Conservation (phyloP, 164 flowering plant species). For the Buxus sempervirens region DNA sequence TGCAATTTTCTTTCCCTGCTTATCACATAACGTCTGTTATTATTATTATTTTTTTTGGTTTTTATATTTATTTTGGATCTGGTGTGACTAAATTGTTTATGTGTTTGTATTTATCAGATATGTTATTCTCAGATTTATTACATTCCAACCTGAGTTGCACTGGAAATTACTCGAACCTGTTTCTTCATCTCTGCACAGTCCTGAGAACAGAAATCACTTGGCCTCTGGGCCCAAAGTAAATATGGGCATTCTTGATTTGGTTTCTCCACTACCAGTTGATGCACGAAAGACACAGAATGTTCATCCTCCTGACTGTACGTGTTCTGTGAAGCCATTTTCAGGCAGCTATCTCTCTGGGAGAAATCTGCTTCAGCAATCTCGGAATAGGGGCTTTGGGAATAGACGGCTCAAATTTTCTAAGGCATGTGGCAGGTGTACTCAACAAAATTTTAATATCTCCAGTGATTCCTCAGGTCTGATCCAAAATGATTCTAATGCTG, state of each 20-base stretch:
- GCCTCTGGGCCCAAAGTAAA: constrained; percentile 21
- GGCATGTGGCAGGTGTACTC: constrained; percentile 17
- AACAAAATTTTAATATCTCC: constrained; percentile 9
- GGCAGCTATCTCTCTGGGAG: constrained; percentile 22
- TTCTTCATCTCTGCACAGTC: constrained; percentile 20
- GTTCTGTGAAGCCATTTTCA: constrained; percentile 21
- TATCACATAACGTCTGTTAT: background rate
- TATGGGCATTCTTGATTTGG: constrained; percentile 26
- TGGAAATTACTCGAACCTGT: constrained; percentile 28
- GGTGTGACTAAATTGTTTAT: background rate
- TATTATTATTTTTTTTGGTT: no score
- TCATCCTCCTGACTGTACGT: constrained; percentile 15
- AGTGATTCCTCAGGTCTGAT: constrained; percentile 21
- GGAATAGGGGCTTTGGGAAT: constrained; percentile 16
- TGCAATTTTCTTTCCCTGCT: background rate
- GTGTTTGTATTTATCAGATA: constrained; percentile 27
- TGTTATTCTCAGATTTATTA: constrained; percentile 22
- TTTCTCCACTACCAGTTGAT: constrained; percentile 21
- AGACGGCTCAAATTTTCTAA: constrained; percentile 18
- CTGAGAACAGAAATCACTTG: constrained; percentile 16
- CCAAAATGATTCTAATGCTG: constrained; percentile 18
- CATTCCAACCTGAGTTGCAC: constrained; percentile 19
- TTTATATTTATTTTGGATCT: no score
- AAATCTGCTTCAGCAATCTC: constrained; percentile 17
- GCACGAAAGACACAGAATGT: constrained; percentile 12